Evolutionary conservation across 352 stramenopile genomes (phyloP).

Genomic region (Globisporangium yorkense): DNA sequence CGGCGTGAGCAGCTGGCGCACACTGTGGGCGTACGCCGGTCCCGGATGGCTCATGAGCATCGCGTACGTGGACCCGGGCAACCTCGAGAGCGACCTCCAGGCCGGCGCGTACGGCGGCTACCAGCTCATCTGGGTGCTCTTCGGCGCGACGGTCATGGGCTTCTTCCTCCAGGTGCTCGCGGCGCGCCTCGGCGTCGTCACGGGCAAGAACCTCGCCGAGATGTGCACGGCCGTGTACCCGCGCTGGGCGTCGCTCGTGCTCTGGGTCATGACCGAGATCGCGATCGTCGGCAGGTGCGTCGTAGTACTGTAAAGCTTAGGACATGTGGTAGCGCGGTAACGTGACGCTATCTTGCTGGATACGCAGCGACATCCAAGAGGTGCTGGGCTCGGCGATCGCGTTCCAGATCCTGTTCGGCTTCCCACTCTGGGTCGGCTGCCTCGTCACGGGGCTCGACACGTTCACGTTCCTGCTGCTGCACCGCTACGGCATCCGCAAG

Average conservation of each 20-base stretch:
- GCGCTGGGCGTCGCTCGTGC: conserved; percentile 60
- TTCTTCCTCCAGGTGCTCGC: conserved; percentile 94
- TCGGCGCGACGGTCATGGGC: conserved; percentile 86
- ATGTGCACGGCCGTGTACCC: conserved; percentile 81
- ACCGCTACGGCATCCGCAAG: conserved; percentile 91
- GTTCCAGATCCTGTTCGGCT: conserved; percentile 87
- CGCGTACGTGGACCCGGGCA: conserved; percentile 94
- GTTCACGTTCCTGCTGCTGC: conserved; percentile 93
- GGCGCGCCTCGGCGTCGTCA: conserved; percentile 89
- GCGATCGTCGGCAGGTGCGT: conserved; percentile 66
- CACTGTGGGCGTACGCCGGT: conserved; percentile 77
- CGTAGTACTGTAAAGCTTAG: neutral
- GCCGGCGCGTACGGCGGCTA: conserved; percentile 88
- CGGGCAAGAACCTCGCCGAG: conserved; percentile 88
- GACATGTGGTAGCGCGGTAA: neutral
- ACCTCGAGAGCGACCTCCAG: conserved; percentile 95
- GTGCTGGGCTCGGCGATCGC: conserved; percentile 91
- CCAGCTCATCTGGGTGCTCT: conserved; percentile 92
- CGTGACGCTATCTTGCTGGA: neutral
- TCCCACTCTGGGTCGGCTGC: conserved; percentile 88
- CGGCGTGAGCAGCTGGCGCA: conserved; percentile 38
- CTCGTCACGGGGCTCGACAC: conserved; percentile 85
- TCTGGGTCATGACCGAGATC: conserved; percentile 93
- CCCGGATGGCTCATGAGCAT: conserved; percentile 92
- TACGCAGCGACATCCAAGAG: conserved; percentile 86